Conservation (phyloP, 2,329 filamentous ascomycete genomes). For the Ustulina deusta region DNA sequence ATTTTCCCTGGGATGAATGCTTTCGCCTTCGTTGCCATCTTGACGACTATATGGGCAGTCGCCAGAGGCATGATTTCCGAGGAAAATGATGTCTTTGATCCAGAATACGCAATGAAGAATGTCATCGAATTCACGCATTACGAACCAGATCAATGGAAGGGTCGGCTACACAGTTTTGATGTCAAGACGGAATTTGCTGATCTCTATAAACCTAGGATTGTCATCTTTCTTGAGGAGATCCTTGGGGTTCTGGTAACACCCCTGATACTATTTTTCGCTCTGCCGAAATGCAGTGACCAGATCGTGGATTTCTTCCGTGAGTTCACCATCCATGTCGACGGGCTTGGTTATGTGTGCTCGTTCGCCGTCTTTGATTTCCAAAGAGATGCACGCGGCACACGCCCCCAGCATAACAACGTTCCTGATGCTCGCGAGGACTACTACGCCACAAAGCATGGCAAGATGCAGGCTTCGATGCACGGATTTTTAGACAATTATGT, state of each 20-base stretch:
- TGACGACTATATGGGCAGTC: conserved; percentile 85
- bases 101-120: conserved; percentile 86
- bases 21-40: conserved; percentile 88
- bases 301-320: conserved; percentile 98
- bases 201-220: conserved; percentile 90
- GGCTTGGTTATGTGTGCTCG: conserved; percentile 94
- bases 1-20: conserved; percentile 89
- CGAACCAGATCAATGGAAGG: conserved; percentile 88
- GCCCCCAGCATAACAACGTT: conserved; percentile 53
- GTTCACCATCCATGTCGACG: conserved; percentile 96
- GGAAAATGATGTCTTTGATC: conserved; percentile 90
- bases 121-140: conserved; percentile 96
- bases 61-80: conserved; percentile 87
- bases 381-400: conserved; percentile 71
- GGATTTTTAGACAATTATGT: conserved; percentile 95
- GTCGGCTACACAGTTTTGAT: conserved; percentile 91
- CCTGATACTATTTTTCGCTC: conserved; percentile 85
- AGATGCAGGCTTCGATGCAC: conserved; percentile 98
- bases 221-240: conserved; percentile 93
- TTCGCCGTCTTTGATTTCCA: conserved; percentile 98
- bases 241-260: conserved; percentile 93
- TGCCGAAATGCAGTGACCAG: conserved; percentile 89
- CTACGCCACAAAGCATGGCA: conserved; percentile 93
- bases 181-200: conserved; percentile 90
- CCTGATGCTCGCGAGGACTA: conserved; percentile 89